Evolutionary conservation across 1,139 yeast genomes (phyloP), one percentile per base, ranked within the genome.

Genomic region (Waltiozyma sp.): DNA sequence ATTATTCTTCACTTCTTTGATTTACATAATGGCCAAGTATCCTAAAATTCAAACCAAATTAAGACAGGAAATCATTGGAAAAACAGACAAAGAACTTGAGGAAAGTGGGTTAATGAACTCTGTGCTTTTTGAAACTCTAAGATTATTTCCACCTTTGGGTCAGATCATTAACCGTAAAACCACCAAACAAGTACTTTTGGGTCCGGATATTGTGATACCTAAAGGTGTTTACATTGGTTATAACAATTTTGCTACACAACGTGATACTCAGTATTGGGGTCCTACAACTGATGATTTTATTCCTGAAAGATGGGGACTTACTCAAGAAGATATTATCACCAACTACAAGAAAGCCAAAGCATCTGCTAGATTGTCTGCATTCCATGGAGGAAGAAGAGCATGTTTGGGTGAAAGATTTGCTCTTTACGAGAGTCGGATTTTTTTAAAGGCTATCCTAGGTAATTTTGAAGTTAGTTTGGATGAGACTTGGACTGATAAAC

Each of bases 361-460:
- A 41, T 58, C 55, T 19, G 67, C 73, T 11, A 62, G 62, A 10
- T 56, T 77, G 36, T 71, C 78, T 6, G 72, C 80, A 0, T 77
- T 77, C 50, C 83, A 77, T 53, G 84, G 84, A 7, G 69, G 81
- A 13, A 72, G 65, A 48, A 60, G 84, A 40, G 81, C 82, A 0
- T 77, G 84, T 55, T 57, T 77, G 31, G 84, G 84, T 5, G 83
- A 77, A 50, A 72, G 72, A 48, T 68, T 73, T 56, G 83, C 82
- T 2, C 59, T 77, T 11, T 54, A 59, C 39, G 76, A 75, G 50
- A 60, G 68, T 37, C 68, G 69, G 49, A 55, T 65, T 13, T 62
- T 72, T 8, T 41, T 75, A 3, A 53, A 57, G 13, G 62, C 62
- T 40, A 52, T 75, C 28, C 45, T 77, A 16, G 55, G 47, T 24